Evolutionary conservation across 768 basidiomycete species (phyloP).

Genomic region (Hemileccinum rubropunctum): DNA sequence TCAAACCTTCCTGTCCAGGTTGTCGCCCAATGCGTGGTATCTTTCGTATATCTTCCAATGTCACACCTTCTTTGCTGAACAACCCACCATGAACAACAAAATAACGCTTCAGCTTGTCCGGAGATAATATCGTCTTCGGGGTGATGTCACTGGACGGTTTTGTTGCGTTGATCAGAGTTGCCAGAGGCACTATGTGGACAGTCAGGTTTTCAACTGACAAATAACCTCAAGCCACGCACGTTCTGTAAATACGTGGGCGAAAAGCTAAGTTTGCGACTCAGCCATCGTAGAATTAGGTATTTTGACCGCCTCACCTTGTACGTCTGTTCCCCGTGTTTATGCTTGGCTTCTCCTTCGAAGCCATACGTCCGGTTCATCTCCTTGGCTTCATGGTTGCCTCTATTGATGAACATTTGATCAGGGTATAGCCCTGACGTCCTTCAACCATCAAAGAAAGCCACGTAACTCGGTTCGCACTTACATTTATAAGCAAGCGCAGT

Average conservation of each 20-base stretch:
- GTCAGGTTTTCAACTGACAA: slow-evolving; percentile 5
- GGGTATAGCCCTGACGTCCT: slow-evolving; percentile 81
- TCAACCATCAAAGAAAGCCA: slow-evolving; percentile 10
- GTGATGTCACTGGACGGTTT: slow-evolving; percentile 44
- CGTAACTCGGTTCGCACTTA: slow-evolving; percentile 32
- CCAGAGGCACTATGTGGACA: slow-evolving; percentile 71
- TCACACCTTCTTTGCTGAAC: slow-evolving; percentile 94
- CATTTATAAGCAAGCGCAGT: slow-evolving; percentile 96
- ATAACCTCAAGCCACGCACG: slow-evolving; percentile 43
- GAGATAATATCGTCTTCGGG: slow-evolving; percentile 66
- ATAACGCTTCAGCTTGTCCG: slow-evolving; percentile 81
- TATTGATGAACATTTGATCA: slow-evolving; percentile 85
- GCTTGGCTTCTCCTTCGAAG: slow-evolving; percentile 94
- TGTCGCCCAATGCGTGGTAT: slow-evolving; percentile 85
- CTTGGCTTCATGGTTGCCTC: slow-evolving; percentile 95
- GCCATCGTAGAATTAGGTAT: background rate
- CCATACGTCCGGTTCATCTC: slow-evolving; percentile 97
- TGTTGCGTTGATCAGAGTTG: slow-evolving; percentile 79
- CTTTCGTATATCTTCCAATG: slow-evolving; percentile 87
- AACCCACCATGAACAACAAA: slow-evolving; percentile 96
- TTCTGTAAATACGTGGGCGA: slow-evolving; percentile 90
- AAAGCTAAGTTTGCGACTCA: slow-evolving; percentile 52
- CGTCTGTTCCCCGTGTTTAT: slow-evolving; percentile 93
- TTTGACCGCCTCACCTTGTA: slow-evolving; percentile 62
- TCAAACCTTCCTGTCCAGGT: slow-evolving; percentile 91